Conservation (phyloP, 495 filamentous ascomycete species). For the Podospora pseudoanserina region DNA sequence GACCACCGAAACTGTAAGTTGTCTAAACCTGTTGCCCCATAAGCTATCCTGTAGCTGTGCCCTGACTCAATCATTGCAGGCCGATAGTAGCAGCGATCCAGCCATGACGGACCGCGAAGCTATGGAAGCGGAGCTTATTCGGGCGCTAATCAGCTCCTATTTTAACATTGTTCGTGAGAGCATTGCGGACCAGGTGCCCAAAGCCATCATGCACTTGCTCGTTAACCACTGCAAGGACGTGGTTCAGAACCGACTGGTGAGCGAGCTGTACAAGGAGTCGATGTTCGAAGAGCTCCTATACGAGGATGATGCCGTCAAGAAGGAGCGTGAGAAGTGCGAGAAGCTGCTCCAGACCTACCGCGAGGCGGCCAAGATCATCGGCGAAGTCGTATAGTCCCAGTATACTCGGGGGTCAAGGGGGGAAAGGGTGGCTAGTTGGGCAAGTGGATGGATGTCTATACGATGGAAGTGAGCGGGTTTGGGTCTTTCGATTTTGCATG, state of each 20-base stretch:
- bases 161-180: constrained; percentile 98
- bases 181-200: constrained; percentile 96
- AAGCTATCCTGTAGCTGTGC: not conserved
- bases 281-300: constrained; percentile 91
- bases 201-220: constrained; percentile 97
- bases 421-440: not conserved
- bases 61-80: constrained; percentile 29
- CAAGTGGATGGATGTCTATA: not conserved
- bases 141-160: constrained; percentile 91
- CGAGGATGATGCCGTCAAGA: constrained; percentile 95
- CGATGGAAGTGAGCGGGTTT: not conserved
- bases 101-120: constrained; percentile 92
- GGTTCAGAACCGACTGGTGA: constrained; percentile 93
- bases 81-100: constrained; percentile 60
- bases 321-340: constrained; percentile 97
- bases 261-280: constrained; percentile 91
- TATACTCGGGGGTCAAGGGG: not conserved
- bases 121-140: constrained; percentile 95
- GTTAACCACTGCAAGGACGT: constrained; percentile 98
- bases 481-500: constrained; percentile 6
- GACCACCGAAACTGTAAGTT: constrained; percentile 55
- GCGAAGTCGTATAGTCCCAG: constrained; percentile 73
- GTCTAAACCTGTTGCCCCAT: not conserved
- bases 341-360: constrained; percentile 89
- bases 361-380: constrained; percentile 95